These are phyloP conservation scores for Sugiyamaella qingdaonensis DNA, from an alignment of 805 yeast species.

Conservation along the genomic window DNA sequence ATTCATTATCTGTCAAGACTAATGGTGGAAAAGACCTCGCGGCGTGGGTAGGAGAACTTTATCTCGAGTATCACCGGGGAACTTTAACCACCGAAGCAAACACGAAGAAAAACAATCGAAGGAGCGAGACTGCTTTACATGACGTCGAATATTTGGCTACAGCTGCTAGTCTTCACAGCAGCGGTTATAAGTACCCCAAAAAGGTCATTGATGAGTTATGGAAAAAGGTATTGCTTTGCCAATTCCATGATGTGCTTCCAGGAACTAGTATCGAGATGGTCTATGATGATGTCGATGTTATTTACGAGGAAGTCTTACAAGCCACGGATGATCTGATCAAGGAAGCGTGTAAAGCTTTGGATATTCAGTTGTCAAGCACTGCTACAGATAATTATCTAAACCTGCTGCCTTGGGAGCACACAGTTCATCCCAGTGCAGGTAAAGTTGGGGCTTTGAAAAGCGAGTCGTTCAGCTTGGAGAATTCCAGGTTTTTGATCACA, in stretches of 20 bases:
- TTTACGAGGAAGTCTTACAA: slow-evolving; percentile 54
- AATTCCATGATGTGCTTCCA: slow-evolving; percentile 93
- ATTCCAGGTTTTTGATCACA: neutral
- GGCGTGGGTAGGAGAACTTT: slow-evolving; percentile 87
- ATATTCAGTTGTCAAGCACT: neutral
- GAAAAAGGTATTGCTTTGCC: slow-evolving; percentile 83
- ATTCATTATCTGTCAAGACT: slow-evolving; percentile 55
- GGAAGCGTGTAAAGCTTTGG: neutral
- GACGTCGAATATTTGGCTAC: slow-evolving; percentile 82
- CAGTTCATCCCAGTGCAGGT: neutral
- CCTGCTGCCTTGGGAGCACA: neutral
- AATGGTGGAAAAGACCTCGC: slow-evolving; percentile 63
- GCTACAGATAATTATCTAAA: neutral
- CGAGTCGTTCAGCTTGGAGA: slow-evolving; percentile 28
- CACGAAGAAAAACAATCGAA: slow-evolving; percentile 72
- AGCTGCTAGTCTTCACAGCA: slow-evolving; percentile 54
- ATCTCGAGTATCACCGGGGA: slow-evolving; percentile 92
- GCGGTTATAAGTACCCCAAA: slow-evolving; percentile 63
- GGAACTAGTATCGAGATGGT: slow-evolving; percentile 93
- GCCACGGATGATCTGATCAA: neutral
- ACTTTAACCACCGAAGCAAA: slow-evolving; percentile 90
- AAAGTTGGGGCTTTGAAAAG: too few relatives aligned
- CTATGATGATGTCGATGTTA: slow-evolving; percentile 80
- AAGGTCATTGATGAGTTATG: slow-evolving; percentile 62
- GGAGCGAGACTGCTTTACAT: slow-evolving; percentile 66